Base-by-base conservation (phyloP, 2,329 filamentous ascomycete species). In the Trichophyton rubrum region DNA sequence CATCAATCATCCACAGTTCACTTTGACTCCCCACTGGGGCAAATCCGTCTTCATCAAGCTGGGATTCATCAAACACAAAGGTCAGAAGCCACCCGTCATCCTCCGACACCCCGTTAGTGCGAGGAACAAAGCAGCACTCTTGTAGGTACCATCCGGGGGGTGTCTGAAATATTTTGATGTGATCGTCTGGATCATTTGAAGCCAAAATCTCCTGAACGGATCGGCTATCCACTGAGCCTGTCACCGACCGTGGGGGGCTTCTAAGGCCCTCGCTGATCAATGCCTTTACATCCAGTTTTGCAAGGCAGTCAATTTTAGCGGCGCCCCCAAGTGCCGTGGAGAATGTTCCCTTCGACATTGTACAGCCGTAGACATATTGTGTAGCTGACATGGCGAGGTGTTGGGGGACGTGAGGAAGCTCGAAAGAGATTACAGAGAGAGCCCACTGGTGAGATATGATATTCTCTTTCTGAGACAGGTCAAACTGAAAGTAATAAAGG, bases 1-100 rank as follows among this genome's bases (percentile, higher is more conserved):
- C 85, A 66, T 88, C 80, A 33, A 89, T 77, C 13, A 88, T 75
- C 86, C 86, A 89, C 0, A 89, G 73, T 69, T 89, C 85, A 35
- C 81, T 85, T 24, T 68, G 74, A 0, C 82, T 75, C 1, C 71
- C 70, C 0, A 74, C 70, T 0, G 61, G 66, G 59, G 79, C 82
- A 43, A 78, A 72, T 0, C 79, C 82, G 1, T 71, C 67, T n/a
- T 83, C 76, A 43, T 43, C 41, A 0, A 88, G 73, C 67, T 88
- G 85, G 1, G 77, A 75, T 66, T 88, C 86, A 63, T 89, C 83
- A 63, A 89, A 89, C 0, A 85, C 84, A 64, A 87, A 88, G 53
- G 82, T 85, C 3, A 89, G 72, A 0, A 88, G 73, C 72, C 80
- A 88, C 0, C 86, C 86, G 64, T 85, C 83, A 65, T 88, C 85